These are phyloP conservation scores for Cladosporium sp. DNA, from an alignment of 2,329 filamentous ascomycete genomes.

Conservation along the genomic window DNA sequence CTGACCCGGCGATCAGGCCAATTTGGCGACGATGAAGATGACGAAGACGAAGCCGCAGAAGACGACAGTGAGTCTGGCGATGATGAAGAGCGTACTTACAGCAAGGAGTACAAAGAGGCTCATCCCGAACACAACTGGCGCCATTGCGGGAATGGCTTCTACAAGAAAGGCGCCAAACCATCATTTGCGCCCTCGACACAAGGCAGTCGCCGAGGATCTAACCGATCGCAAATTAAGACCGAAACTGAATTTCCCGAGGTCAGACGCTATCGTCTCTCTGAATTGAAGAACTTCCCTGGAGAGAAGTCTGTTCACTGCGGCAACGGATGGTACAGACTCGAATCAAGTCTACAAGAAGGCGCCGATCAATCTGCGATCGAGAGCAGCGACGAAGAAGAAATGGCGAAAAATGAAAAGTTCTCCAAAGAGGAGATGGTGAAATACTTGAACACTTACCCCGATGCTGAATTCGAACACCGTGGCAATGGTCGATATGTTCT, in stretches of 20 bases:
- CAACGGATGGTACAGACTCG: slow-evolving; percentile 27
- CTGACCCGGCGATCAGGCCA: slow-evolving; percentile 21
- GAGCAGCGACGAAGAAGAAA: slow-evolving; percentile 9
- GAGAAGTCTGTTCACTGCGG: slow-evolving; percentile 27
- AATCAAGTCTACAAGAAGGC: neutral
- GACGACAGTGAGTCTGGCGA: slow-evolving; percentile 7
- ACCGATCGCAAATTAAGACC: slow-evolving; percentile 3
- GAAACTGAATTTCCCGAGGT: neutral
- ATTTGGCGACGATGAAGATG: slow-evolving; percentile 7
- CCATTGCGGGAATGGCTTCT: slow-evolving; percentile 30
- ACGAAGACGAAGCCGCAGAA: slow-evolving; percentile 16
- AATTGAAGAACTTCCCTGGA: slow-evolving; percentile 24
- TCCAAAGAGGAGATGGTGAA: slow-evolving; percentile 19
- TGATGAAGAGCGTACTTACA: slow-evolving; percentile 22
- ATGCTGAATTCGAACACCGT: slow-evolving; percentile 17
- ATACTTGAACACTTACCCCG: slow-evolving; percentile 18
- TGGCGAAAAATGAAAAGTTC: slow-evolving; percentile 7
- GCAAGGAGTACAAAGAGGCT: slow-evolving; percentile 23
- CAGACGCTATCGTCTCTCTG: slow-evolving; percentile 19
- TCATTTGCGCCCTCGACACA: neutral
- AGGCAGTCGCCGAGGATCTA: slow-evolving; percentile 11
- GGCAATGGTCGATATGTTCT: slow-evolving; percentile 21
- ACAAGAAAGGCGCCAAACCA: slow-evolving; percentile 22
- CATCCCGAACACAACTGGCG: slow-evolving; percentile 24
- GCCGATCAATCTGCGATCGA: slow-evolving; percentile 17